Base-by-base conservation (phyloP, 2,329 filamentous ascomycete genomes). In the Botrytis pseudocinerea region DNA sequence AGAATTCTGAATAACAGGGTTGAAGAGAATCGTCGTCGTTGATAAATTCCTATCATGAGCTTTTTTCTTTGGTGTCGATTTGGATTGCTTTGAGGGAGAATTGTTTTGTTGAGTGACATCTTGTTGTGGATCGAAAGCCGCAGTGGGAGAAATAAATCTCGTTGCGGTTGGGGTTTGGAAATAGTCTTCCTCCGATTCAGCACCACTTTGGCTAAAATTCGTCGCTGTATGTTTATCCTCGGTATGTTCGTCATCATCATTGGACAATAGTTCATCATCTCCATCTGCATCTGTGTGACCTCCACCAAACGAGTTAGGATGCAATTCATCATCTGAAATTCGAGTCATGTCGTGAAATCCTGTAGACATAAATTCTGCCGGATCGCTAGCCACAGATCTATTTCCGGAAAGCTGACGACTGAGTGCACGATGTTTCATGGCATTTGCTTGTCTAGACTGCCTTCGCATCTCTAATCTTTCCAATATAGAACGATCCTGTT, bases 221-320 rank as follows among this genome's bases (percentile, higher is more conserved):
- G 77, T 77, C 38, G 73, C 74, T 7, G 73, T 71, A 12, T 48
- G 54, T 44, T 83, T 76, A 84, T 84, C 78, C 83, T 80, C 79
- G 80, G 68, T 89, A 86, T 72, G 89, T 60, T 91, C 87, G 46
- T 90, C 89, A 73, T 95, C 92, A 72, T 94, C 92, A 72, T 94
- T 93, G 5, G 92, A 95, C 20, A 93, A 87, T n/a, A 95, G 85
- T 81, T 98, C 95, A 78, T 97, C 95, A 78, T 98, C 95, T 0
- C 94, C 93, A 71, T 85, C 84, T 35, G 84, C 79, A 84, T 86
- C 62, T 0, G 93, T 94, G 73, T 94, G 90, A 62, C 88, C 86
- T 32, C 35, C 57, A 42, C 71, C 62, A 18, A 74, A 66, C 6
- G 42, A 60, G 18, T 62, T 71, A 10, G 44, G 46, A 51, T 51